Evolutionary conservation across 352 stramenopile genomes (phyloP).

Genomic region (Sclerospora graminicola): DNA sequence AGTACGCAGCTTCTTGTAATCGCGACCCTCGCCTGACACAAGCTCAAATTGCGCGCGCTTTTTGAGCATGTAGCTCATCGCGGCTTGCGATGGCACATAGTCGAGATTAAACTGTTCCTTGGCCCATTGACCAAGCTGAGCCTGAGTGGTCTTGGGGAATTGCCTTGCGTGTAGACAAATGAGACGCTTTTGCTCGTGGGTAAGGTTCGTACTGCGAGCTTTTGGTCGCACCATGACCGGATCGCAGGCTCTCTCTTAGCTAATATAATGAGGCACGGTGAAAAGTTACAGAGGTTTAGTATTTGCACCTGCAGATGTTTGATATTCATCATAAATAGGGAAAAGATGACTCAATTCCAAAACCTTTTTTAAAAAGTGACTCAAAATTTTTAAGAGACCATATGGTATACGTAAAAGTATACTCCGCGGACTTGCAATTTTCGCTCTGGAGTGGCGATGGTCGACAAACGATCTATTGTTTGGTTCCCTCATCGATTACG

Average conservation of each 20-base stretch:
- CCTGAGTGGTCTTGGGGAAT: conserved; percentile 62
- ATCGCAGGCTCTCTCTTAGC: conserved; percentile 18
- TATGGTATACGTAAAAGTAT: too few relatives aligned
- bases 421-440: too few relatives aligned
- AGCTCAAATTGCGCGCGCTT: conserved; percentile 56
- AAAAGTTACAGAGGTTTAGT: too few relatives aligned
- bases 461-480: too few relatives aligned
- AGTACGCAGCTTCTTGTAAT: conserved; percentile 63
- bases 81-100: conserved; percentile 62
- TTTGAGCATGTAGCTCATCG: conserved; percentile 79
- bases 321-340: too few relatives aligned
- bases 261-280: conserved; percentile 5
- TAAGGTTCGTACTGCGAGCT: conserved; percentile 62
- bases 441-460: too few relatives aligned
- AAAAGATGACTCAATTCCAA: too few relatives aligned
- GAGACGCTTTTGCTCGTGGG: conserved; percentile 69
- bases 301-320: too few relatives aligned
- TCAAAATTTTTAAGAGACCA: too few relatives aligned
- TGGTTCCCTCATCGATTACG: too few relatives aligned
- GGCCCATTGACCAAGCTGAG: conserved; percentile 62
- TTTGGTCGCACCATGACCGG: conserved; percentile 16
- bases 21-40: conserved; percentile 62
- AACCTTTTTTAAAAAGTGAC: too few relatives aligned
- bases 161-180: conserved; percentile 70
- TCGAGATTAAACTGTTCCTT: conserved; percentile 53